Base-by-base conservation (phyloP, 2,329 filamentous ascomycete species). In the Apiospora saccharicola region DNA sequence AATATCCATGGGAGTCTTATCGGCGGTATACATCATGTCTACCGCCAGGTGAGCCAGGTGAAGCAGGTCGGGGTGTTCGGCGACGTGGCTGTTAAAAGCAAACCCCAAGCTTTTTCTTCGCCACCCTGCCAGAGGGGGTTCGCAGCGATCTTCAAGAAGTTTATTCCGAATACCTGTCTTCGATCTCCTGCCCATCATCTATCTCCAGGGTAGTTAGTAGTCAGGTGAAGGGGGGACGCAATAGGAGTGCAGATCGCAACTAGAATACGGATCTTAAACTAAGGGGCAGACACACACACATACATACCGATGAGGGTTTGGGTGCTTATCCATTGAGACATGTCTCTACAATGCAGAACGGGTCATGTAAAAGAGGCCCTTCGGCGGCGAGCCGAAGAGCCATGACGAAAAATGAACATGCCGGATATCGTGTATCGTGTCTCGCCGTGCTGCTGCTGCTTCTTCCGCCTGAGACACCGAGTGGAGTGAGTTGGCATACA, bases 21-120 rank as follows among this genome's bases (percentile, higher is more conserved):
- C 24, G 5, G 44, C 22, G 10, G 22, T 24, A 22, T 41, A 41
- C 37, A 41, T 41, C 8, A 41, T 12, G 7, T 49, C 47, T n/a
- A 49, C 22, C 5, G 2, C 22, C 44, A 19, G 43, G 43, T 8
- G 53, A 26, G 22, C 30, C 51, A 30, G 24, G 2, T 6, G 19
- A 37, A n/a, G 26, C 37, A 22, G 6, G 30, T 19, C n/a, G 3
- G 53, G 53, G 12, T 37, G 53, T 30, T 61, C 14, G 53, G 53
- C 30, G 53, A 61, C 16, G 53, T 61, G 53, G 53, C 53, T 61
- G 30, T 61, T 30, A 61, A 61, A 61, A 61, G 53, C 34, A 61
- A 41, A 8, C 37, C 22, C 16, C 26, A 61, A 61, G 13, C 51
- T 57, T 30, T 26, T 19, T 16, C 30, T 16, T 8, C 10, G 53